phyloP scores from a whole-genome alignment of 345 rosid genomes.

The Arabidopsis arenosa region DNA sequence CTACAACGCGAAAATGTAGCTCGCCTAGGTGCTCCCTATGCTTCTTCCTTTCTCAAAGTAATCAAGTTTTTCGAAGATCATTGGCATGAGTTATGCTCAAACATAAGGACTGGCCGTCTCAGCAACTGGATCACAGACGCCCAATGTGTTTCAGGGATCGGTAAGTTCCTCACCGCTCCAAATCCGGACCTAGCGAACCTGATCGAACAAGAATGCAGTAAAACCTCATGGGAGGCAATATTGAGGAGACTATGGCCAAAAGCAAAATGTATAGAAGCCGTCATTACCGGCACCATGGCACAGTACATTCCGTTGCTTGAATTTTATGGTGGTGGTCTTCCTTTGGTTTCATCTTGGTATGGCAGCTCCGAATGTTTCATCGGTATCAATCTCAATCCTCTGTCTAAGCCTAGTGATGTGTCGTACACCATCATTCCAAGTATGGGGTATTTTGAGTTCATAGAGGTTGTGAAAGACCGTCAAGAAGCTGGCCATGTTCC shows the following conservation, averaged over 20 bases:
- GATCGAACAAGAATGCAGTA: constrained; percentile 57
- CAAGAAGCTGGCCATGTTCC: constrained; percentile 42
- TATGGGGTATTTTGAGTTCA: constrained; percentile 87
- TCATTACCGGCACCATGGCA: constrained; percentile 89
- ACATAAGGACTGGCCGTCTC: constrained; percentile 63
- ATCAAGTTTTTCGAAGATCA: constrained; percentile 78
- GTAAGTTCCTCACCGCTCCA: constrained; percentile 49
- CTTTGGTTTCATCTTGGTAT: constrained; percentile 74
- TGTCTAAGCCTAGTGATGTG: constrained; percentile 69
- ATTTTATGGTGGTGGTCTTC: constrained; percentile 77
- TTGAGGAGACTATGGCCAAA: constrained; percentile 75
- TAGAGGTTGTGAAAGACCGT: constrained; percentile 57
- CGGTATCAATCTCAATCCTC: constrained; percentile 70
- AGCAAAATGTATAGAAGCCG: constrained; percentile 78
- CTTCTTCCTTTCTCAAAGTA: constrained; percentile 80
- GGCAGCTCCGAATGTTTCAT: constrained; percentile 85
- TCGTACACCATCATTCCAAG: constrained; percentile 80
- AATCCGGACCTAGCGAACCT: constrained; percentile 57
- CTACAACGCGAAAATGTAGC: constrained; percentile 66
- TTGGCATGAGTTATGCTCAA: constrained; percentile 73
- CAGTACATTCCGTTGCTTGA: constrained; percentile 78
- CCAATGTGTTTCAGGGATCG: constrained; percentile 55
- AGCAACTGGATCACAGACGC: constrained; percentile 82
- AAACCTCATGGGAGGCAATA: constrained; percentile 77
- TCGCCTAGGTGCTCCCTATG: constrained; percentile 81